Evolutionary conservation across 2,329 filamentous ascomycete species (phyloP).

Genomic region (Kalaharituber pfeilii): DNA sequence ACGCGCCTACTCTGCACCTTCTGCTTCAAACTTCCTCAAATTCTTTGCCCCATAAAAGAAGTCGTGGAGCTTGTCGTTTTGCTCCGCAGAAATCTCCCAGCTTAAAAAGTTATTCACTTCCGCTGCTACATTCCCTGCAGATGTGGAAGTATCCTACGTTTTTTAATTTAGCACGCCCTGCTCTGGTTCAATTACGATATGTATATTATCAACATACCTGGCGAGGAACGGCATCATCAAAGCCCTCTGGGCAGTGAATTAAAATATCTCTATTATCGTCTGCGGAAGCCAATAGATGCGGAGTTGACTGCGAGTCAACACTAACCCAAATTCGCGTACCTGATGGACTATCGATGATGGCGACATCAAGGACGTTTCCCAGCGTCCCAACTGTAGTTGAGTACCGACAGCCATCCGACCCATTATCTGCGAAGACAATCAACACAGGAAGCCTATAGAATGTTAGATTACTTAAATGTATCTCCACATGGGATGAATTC

Average conservation of each 20-base stretch:
- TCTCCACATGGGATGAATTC: constrained; percentile 4
- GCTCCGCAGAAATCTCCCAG: not conserved
- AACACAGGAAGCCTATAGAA: constrained; percentile 37
- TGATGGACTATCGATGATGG: no score
- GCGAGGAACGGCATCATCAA: no score
- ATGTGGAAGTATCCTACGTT: no score
- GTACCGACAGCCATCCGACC: constrained; percentile 35
- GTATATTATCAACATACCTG: no score
- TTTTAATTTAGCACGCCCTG: no score
- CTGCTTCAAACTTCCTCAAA: not conserved
- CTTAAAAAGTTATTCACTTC: not conserved
- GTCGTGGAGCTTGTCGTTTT: not conserved
- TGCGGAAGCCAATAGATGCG: not conserved
- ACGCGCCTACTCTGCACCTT: not conserved
- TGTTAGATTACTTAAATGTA: constrained; percentile 25
- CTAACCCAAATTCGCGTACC: not conserved
- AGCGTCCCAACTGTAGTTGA: constrained; percentile 37
- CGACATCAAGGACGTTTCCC: constrained; percentile 49
- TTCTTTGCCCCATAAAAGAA: not conserved
- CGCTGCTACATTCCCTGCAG: no score
- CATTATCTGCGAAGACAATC: constrained; percentile 44
- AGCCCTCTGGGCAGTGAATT: no score
- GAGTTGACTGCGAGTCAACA: not conserved
- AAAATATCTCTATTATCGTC: not conserved
- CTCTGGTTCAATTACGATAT: no score